phyloP scores from a whole-genome alignment of 2,329 filamentous ascomycete species.

The Trichoderma brevicompactum region DNA sequence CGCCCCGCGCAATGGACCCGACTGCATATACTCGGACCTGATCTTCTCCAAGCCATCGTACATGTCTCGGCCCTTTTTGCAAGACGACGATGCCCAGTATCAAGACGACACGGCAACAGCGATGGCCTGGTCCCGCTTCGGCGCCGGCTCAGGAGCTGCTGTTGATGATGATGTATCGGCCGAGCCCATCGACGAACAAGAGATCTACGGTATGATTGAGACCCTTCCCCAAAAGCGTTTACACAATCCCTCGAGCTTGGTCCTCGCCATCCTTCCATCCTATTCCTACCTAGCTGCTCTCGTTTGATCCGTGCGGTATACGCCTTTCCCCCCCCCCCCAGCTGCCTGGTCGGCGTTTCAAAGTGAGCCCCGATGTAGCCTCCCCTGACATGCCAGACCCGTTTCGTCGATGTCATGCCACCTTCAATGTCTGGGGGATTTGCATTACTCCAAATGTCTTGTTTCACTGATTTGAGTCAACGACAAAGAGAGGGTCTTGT shows the following conservation, averaged over 20 bases:
- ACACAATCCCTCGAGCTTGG: not conserved
- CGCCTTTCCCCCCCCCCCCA: not conserved
- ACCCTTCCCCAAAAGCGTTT: not conserved
- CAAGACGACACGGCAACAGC: conserved; percentile 23
- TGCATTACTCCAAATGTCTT: conserved; percentile 1
- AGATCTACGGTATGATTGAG: conserved; percentile 77
- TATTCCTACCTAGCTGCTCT: not conserved
- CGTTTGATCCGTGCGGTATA: conserved; percentile 6
- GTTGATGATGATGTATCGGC: conserved; percentile 60
- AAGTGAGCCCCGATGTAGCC: conserved; percentile 4
- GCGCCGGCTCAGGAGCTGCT: conserved; percentile 44
- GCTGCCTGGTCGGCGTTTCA: conserved; percentile 6
- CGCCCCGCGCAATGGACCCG: conserved; percentile 52
- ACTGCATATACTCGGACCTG: conserved; percentile 53
- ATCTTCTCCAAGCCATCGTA: conserved; percentile 53
- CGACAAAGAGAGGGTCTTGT: not conserved
- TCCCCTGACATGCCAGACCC: conserved; percentile 7
- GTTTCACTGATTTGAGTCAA: not conserved
- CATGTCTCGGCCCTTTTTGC: conserved; percentile 47
- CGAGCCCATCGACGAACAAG: conserved; percentile 94
- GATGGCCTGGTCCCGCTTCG: conserved; percentile 40
- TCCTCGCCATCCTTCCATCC: not conserved
- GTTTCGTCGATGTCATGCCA: conserved; percentile 5
- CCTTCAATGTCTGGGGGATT: conserved; percentile 1
- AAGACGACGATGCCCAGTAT: conserved; percentile 51